Evolutionary conservation across 257 asterid genomes (phyloP).

Genomic region (Thymus mandschuricus): DNA sequence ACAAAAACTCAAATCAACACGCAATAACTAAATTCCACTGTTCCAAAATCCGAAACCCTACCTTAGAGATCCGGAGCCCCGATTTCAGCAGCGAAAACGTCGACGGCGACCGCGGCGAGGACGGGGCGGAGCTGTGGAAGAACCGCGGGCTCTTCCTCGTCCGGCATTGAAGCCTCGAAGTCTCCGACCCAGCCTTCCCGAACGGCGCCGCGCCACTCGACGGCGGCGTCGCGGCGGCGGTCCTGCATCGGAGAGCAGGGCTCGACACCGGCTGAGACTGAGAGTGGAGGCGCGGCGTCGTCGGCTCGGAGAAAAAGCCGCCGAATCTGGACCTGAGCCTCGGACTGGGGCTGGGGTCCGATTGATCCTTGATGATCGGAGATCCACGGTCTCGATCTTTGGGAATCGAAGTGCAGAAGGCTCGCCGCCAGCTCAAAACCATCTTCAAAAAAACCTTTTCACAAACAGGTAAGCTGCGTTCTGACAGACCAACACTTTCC

Average conservation of each 20-base stretch:
- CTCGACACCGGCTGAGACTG: conserved; percentile 49
- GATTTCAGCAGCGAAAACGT: conserved; percentile 78
- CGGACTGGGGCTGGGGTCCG: conserved; percentile 52
- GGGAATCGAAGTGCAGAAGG: conserved; percentile 87
- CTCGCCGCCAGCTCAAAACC: conserved; percentile 95
- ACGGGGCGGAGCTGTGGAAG: conserved; percentile 69
- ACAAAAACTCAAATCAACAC: not conserved
- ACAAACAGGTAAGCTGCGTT: not conserved
- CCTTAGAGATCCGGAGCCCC: conserved; percentile 66
- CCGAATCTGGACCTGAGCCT: conserved; percentile 48
- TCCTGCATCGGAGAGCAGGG: conserved; percentile 59
- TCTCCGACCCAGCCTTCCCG: conserved; percentile 29
- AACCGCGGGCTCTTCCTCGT: conserved; percentile 63
- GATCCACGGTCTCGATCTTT: conserved; percentile 55
- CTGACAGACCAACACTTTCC: not conserved
- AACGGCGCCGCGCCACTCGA: not conserved
- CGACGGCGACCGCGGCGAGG: conserved; percentile 95
- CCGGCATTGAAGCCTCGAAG: conserved; percentile 70
- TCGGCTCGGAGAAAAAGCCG: conserved; percentile 75
- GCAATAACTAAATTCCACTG: conserved; percentile 29
- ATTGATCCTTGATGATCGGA: conserved; percentile 31
- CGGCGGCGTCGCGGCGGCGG: conserved; percentile 29
- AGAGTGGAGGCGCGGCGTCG: conserved; percentile 81
- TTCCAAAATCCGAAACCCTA: conserved; percentile 15
- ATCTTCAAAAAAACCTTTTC: conserved; percentile 36